Evolutionary conservation across 352 stramenopile genomes (phyloP), one percentile per base, ranked within the genome.

Genomic region (Globisporangium nodosum): DNA sequence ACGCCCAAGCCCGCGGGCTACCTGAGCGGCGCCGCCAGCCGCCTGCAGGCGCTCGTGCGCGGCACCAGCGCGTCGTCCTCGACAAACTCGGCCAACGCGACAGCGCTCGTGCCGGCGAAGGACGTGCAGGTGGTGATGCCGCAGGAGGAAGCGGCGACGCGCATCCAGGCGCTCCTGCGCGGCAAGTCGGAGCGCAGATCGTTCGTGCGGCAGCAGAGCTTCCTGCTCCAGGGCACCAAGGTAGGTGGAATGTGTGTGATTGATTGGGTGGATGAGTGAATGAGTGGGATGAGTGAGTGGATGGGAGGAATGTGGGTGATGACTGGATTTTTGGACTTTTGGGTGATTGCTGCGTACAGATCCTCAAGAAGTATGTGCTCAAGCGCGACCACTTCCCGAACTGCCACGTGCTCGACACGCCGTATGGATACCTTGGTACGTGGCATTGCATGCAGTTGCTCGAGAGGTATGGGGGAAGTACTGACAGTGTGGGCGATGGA

Each of bases 311-410:
- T 15, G 12, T 42, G 37, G 37, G 37, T 42, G 37, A 3, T 42
- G 37, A 42, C 37, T 3, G 9, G 9, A 1, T 42, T 42, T 15
- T 30, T 35, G 30, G 65, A 30, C 52, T 35, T 42, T 35, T 52
- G 1, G 56, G 24, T 66, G 58, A 27, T 16, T 43, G 37, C 15
- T n/a, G 3, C 31, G 8, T 52, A 15, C 52, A 82, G 76, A 71
- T 94, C 30, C 57, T 94, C 15, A 85, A 85, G 45, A 90, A 92
- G 56, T 94, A 93, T 49, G 79, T 94, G 58, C 76, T 94, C 54
- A 94, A 93, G 70, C 76, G 67, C 24, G 85, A 94, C 59, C 70
- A 83, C 1, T 89, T 93, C 62, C 83, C 85, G 3, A 79, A 92
- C 52, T 90, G 82, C 54, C 83, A 92, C 53, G 80, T 85, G 35